Evolutionary conservation across 805 yeast genomes (phyloP).

Genomic region (Candida dendrica): DNA sequence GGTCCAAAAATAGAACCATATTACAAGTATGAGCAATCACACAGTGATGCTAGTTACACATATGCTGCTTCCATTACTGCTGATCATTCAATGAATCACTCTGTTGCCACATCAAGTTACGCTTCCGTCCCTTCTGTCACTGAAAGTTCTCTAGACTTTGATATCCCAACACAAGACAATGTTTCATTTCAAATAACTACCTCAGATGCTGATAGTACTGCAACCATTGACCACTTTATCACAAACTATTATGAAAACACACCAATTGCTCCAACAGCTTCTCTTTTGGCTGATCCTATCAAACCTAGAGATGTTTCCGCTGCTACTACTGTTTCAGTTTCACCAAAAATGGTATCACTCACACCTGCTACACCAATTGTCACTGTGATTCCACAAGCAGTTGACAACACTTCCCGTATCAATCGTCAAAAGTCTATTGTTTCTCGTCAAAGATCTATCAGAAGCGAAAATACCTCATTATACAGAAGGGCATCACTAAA

Average conservation of each 20-base stretch:
- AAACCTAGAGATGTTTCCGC: no score
- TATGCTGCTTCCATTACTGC: no score
- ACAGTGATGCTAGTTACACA: not conserved
- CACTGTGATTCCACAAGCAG: no score
- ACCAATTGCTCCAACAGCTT: not conserved
- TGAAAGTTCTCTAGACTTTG: not conserved
- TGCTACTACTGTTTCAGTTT: no score
- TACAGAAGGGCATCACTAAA: constrained; percentile 18
- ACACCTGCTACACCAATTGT: no score
- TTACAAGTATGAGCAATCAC: constrained; percentile 7
- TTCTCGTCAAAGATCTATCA: not conserved
- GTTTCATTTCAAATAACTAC: constrained; percentile 24
- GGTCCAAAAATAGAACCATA: constrained; percentile 15
- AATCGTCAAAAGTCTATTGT: no score
- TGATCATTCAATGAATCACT: not conserved
- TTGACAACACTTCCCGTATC: no score
- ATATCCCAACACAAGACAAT: constrained; percentile 15
- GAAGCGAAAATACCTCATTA: constrained; percentile 9
- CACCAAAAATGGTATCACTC: no score
- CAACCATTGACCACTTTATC: not conserved
- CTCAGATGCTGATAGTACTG: not conserved
- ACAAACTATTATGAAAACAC: not conserved
- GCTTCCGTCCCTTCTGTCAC: not conserved
- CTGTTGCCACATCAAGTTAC: not conserved
- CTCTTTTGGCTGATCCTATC: not conserved